Evolutionary conservation across 1,284 basidiomycete species (phyloP).

Genomic region (Stygiomarasmius scandens): DNA sequence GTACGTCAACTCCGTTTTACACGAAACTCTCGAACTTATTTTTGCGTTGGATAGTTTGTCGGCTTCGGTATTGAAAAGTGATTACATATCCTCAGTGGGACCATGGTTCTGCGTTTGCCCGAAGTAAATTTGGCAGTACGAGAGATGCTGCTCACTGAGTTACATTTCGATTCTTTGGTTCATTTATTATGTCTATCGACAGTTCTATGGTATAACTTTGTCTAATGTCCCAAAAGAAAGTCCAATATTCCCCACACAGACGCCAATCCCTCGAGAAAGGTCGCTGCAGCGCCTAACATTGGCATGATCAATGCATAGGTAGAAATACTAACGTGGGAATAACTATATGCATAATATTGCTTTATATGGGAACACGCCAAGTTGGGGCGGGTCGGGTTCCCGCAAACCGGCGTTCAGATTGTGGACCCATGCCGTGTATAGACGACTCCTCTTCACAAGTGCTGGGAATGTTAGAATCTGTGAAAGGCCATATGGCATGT

Average conservation of each 20-base stretch:
- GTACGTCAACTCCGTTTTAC: conserved; percentile 45
- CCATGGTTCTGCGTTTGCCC: conserved; percentile 18
- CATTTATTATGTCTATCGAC: too few relatives aligned
- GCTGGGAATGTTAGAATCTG: too few relatives aligned
- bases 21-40: conserved; percentile 1
- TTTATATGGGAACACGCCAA: too few relatives aligned
- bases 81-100: conserved; percentile 53
- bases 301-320: too few relatives aligned
- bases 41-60: conserved; percentile 63
- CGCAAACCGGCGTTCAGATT: too few relatives aligned
- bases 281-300: conserved; percentile 45
- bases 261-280: conserved; percentile 45
- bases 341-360: too few relatives aligned
- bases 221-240: not conserved
- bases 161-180: not conserved
- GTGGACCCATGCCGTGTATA: too few relatives aligned
- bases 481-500: too few relatives aligned
- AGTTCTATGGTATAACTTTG: too few relatives aligned
- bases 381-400: too few relatives aligned
- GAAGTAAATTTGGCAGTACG: conserved; percentile 15
- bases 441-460: too few relatives aligned
- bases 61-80: conserved; percentile 74
- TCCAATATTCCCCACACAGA: conserved; percentile 31
- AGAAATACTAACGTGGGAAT: too few relatives aligned
- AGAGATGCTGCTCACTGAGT: not conserved